These are phyloP conservation scores for Saksenaea vasiformis DNA, from an alignment of 371 early-diverging fungal species.

Conservation along the genomic window DNA sequence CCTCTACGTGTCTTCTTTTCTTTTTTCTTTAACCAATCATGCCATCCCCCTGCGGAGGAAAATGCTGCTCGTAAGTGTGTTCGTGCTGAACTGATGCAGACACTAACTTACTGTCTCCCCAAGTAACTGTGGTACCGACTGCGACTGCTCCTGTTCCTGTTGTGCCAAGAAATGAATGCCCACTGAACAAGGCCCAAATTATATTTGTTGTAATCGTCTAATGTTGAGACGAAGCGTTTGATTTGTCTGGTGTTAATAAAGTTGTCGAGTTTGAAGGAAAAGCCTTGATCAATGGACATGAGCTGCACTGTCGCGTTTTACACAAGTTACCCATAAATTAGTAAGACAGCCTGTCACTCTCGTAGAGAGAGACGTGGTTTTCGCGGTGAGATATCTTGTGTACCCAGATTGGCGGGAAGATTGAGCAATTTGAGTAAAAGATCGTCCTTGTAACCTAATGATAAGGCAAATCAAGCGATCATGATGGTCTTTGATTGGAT, in stretches of 20 bases:
- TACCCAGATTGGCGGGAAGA: too few relatives aligned
- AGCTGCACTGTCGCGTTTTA: too few relatives aligned
- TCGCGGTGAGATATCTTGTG: too few relatives aligned
- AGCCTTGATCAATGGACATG: too few relatives aligned
- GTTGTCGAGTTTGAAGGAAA: too few relatives aligned
- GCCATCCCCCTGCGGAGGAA: constrained; percentile 2
- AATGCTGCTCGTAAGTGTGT: constrained; percentile 14
- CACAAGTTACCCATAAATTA: too few relatives aligned
- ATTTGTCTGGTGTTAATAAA: background rate
- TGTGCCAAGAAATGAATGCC: constrained; percentile 14
- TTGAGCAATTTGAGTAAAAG: background rate
- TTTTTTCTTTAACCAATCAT: background rate
- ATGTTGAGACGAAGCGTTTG: background rate
- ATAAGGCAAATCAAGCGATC: background rate
- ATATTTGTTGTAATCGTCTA: background rate
- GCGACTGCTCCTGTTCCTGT: constrained; percentile 11
- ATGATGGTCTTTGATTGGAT: background rate
- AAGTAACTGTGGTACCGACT: constrained; percentile 13
- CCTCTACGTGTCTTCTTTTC: background rate
- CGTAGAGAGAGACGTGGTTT: too few relatives aligned
- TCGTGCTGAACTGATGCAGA: too few relatives aligned
- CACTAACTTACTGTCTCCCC: background rate
- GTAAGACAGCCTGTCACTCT: too few relatives aligned
- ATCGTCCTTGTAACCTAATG: background rate
- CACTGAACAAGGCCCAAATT: background rate